Percentiles rank a stretch among this genome's conserved stretches.
phyloP scores from a whole-genome alignment of 176 grass and related monocot species.

The Oryza rufipogon region DNA sequence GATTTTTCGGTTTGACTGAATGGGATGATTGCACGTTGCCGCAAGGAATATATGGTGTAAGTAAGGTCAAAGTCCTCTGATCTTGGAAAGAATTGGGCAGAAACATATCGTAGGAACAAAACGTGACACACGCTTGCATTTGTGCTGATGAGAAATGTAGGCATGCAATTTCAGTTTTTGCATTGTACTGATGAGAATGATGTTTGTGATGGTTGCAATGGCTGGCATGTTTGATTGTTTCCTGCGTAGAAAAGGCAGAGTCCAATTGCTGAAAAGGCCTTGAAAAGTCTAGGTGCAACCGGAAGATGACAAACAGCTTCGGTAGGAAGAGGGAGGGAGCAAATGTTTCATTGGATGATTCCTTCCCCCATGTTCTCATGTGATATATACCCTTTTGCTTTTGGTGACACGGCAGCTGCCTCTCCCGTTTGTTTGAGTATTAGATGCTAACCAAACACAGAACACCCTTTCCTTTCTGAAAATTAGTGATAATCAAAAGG shows the following conservation, averaged over 20 bases:
- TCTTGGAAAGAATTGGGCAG: background rate
- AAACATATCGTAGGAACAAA: background rate
- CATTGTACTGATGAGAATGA: background rate
- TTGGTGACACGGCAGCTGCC: slow-evolving; percentile 10
- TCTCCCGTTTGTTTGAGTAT: background rate
- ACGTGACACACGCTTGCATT: background rate
- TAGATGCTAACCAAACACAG: slow-evolving; percentile 32
- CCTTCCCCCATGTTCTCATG: slow-evolving; percentile 43
- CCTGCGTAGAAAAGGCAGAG: background rate
- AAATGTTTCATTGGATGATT: slow-evolving; percentile 49
- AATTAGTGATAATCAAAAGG: background rate
- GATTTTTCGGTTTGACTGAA: too few species aligned
- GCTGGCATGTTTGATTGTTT: background rate
- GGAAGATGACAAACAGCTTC: slow-evolving; percentile 30
- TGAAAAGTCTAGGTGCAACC: background rate
- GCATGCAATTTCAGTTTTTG: background rate
- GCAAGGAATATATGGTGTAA: background rate
- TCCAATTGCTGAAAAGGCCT: slow-evolving; percentile 7
- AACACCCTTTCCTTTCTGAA: background rate
- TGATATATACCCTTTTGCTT: slow-evolving; percentile 11
- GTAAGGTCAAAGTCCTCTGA: background rate
- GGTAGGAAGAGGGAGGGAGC: slow-evolving; percentile 31
- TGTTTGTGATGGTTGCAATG: background rate
- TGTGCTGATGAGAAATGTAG: background rate
- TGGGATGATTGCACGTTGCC: background rate